Conservation (phyloP, 2,329 filamentous ascomycete species). For the Westerdykella ornata region DNA sequence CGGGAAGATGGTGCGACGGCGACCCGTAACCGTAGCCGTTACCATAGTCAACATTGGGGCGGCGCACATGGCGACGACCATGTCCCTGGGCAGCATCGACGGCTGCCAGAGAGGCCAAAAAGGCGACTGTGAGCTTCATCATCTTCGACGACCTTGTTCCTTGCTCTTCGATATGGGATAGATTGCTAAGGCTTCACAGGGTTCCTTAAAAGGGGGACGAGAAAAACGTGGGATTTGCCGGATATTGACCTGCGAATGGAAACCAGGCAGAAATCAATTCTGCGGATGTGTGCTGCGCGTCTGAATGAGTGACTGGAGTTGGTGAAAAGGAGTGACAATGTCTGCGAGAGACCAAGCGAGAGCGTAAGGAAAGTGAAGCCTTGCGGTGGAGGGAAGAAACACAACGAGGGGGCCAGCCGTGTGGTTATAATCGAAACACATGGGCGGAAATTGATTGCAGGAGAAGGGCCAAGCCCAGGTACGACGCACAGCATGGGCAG, state of each 20-base stretch:
- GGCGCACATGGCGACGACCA: constrained; percentile 24
- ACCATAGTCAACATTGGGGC: constrained; percentile 16
- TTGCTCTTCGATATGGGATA: constrained; percentile 18
- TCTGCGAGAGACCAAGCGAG: constrained; percentile 30
- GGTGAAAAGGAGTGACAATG: constrained; percentile 30
- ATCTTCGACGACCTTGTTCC: constrained; percentile 14
- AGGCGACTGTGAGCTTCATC: constrained; percentile 16
- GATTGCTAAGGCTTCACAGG: constrained; percentile 13
- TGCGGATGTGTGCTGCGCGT: constrained; percentile 16
- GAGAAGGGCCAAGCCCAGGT: constrained; percentile 21
- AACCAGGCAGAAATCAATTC: constrained; percentile 29
- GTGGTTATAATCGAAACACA: constrained; percentile 28
- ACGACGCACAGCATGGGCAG: constrained; percentile 12
- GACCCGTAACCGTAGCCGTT: constrained; percentile 10
- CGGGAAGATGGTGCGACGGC: constrained; percentile 1
- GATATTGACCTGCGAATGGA: constrained; percentile 20
- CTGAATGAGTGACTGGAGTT: constrained; percentile 36
- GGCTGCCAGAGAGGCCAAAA: constrained; percentile 12
- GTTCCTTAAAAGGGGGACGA: constrained; percentile 6
- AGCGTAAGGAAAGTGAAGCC: constrained; percentile 29
- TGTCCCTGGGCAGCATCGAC: constrained; percentile 27
- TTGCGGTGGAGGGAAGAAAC: constrained; percentile 28
- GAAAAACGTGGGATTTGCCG: constrained; percentile 10
- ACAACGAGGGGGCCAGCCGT: constrained; percentile 8
- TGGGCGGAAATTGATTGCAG: constrained; percentile 20